phyloP scores from a whole-genome alignment of 2,329 filamentous ascomycete species.

The Hypoxylon sp. region DNA sequence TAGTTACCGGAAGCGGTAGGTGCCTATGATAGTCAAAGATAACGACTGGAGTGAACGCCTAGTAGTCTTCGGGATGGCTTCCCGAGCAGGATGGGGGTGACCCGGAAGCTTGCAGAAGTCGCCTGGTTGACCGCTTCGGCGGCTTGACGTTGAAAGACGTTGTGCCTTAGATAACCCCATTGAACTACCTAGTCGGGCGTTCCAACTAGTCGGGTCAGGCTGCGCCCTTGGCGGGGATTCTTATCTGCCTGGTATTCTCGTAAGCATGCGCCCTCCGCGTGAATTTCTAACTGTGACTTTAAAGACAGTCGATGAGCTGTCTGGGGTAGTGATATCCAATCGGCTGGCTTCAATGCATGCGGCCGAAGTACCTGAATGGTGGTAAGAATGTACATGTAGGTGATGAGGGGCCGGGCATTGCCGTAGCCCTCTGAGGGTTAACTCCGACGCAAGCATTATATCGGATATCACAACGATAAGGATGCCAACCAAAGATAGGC shows the following conservation, averaged over 20 bases:
- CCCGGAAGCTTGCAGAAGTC: conserved; percentile 5
- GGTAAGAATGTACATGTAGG: conserved; percentile 14
- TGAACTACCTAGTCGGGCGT: background rate
- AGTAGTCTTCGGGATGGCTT: conserved; percentile 12
- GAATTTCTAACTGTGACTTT: conserved; percentile 12
- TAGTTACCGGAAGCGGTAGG: conserved; percentile 39
- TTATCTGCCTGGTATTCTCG: conserved; percentile 24
- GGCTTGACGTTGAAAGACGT: conserved; percentile 6
- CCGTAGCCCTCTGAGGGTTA: conserved; percentile 9
- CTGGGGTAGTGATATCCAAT: conserved; percentile 29
- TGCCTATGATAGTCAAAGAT: conserved; percentile 36
- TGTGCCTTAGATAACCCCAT: conserved; percentile 4
- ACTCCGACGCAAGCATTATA: conserved; percentile 12
- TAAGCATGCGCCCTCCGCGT: conserved; percentile 38
- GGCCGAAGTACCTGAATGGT: conserved; percentile 3
- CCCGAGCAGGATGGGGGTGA: conserved; percentile 5
- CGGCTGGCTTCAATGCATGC: conserved; percentile 14
- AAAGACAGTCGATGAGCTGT: conserved; percentile 8
- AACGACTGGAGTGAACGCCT: conserved; percentile 21
- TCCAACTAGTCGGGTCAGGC: conserved; percentile 29
- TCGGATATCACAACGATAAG: conserved; percentile 23
- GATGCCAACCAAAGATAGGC: conserved; percentile 15
- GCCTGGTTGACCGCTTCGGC: conserved; percentile 22
- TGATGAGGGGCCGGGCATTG: conserved; percentile 19
- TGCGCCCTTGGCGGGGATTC: conserved; percentile 31